Conservation (phyloP, 1,284 basidiomycete genomes). For the Chalciporus sp. region DNA sequence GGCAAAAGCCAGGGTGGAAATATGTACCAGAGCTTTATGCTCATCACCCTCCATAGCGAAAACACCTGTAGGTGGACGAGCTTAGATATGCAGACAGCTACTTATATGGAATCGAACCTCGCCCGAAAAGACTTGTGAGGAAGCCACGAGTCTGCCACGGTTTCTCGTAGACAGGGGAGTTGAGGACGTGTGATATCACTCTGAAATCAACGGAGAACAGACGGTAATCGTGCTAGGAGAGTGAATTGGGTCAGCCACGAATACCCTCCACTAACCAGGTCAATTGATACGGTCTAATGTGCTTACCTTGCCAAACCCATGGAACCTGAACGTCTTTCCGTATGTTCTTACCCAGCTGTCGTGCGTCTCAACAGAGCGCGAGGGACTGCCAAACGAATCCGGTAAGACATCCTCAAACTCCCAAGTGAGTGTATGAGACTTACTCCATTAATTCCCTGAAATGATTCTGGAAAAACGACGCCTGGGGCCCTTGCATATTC, state of each 20-base stretch:
- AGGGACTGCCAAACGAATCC: constrained; percentile 32
- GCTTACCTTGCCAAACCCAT: constrained; percentile 51
- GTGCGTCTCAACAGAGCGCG: constrained; percentile 40
- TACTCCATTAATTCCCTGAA: constrained; percentile 48
- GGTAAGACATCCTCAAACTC: not conserved
- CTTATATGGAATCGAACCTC: constrained; percentile 32
- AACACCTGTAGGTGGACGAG: constrained; percentile 38
- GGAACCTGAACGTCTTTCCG: constrained; percentile 52
- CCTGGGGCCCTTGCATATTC: constrained; percentile 50
- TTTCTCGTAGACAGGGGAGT: constrained; percentile 51
- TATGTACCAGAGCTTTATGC: constrained; percentile 43
- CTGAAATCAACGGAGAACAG: constrained; percentile 55
- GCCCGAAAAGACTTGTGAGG: constrained; percentile 50
- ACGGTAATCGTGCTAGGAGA: constrained; percentile 50
- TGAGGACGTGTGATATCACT: constrained; percentile 50
- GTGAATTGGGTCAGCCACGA: not conserved
- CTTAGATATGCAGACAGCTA: not conserved
- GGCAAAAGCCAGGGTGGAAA: not conserved
- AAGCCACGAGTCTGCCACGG: constrained; percentile 56
- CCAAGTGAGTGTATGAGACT: constrained; percentile 12
- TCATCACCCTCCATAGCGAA: constrained; percentile 52
- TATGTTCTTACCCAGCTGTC: constrained; percentile 45
- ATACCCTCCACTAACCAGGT: not conserved
- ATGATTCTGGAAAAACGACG: constrained; percentile 42
- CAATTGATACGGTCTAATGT: no score